Conservation (phyloP, 75 land plant genomes). For the Picea sitchensis region DNA sequence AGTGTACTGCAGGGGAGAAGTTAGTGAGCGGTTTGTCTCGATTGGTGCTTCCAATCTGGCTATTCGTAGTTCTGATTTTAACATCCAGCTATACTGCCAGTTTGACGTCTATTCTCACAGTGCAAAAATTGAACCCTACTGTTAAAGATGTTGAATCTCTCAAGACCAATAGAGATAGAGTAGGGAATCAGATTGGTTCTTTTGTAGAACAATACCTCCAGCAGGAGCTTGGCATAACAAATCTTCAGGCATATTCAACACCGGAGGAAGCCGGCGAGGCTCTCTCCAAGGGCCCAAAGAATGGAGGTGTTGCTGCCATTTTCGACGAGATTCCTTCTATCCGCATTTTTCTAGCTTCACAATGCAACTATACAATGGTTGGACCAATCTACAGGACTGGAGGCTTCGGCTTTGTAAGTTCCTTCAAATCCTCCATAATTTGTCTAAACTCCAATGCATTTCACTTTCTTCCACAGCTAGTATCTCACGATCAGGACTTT, state of each 20-base stretch:
- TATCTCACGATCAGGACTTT: too few species aligned
- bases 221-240: conserved; percentile 19
- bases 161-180: conserved; percentile 8
- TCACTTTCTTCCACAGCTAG: too few species aligned
- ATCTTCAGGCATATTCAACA: conserved; percentile 7
- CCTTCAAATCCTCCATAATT: too few species aligned
- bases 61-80: conserved; percentile 82
- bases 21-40: conserved; percentile 65
- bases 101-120: conserved; percentile 80
- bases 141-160: conserved; percentile 25
- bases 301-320: conserved; percentile 9
- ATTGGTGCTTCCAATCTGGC: conserved; percentile 69
- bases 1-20: conserved; percentile 48
- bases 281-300: conserved; percentile 19
- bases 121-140: conserved; percentile 30
- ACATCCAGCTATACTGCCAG: conserved; percentile 89
- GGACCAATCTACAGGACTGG: neutral
- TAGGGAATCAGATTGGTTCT: conserved; percentile 45
- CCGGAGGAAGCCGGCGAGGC: conserved; percentile 26
- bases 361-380: neutral
- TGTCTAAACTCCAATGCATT: too few species aligned
- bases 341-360: neutral
- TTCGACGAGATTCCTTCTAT: neutral
- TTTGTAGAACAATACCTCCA: conserved; percentile 38
- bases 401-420: neutral